These are phyloP conservation scores for Gardenia jasminoides DNA, from an alignment of 257 asterid genomes.

Conservation along the genomic window DNA sequence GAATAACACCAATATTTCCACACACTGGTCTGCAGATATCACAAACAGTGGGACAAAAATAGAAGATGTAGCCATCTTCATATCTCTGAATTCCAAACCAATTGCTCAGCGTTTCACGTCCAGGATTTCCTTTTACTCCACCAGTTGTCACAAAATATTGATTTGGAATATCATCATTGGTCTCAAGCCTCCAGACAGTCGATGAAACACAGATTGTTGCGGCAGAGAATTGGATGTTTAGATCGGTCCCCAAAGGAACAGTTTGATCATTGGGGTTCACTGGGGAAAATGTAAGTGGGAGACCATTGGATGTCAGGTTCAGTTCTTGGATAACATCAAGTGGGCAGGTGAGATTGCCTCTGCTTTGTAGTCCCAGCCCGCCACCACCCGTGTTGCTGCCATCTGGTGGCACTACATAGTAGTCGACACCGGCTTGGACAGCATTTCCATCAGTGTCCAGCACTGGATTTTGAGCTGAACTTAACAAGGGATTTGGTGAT, in stretches of 20 bases:
- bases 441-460: conserved; percentile 36
- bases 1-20: conserved; percentile 15
- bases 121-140: conserved; percentile 22
- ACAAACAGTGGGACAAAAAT: conserved; percentile 20
- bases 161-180: not conserved
- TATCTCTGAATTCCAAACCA: conserved; percentile 1
- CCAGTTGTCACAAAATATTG: conserved; percentile 6
- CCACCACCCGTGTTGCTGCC: conserved; percentile 55
- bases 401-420: conserved; percentile 45
- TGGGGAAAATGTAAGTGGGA: conserved; percentile 42
- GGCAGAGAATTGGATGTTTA: conserved; percentile 42
- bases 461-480: conserved; percentile 35
- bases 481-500: conserved; percentile 9
- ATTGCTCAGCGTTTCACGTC: conserved; percentile 2
- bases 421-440: conserved; percentile 33
- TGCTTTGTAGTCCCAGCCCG: conserved; percentile 45
- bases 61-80: conserved; percentile 13
- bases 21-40: conserved; percentile 13
- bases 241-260: conserved; percentile 43
- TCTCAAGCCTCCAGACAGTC: conserved; percentile 11
- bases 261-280: conserved; percentile 32
- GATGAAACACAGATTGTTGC: not conserved
- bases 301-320: conserved; percentile 35
- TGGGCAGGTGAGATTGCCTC: conserved; percentile 38
- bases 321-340: conserved; percentile 49